Evolutionary conservation across 2,329 filamentous ascomycete species (phyloP).

Genomic region (Sporothrix phasma): DNA sequence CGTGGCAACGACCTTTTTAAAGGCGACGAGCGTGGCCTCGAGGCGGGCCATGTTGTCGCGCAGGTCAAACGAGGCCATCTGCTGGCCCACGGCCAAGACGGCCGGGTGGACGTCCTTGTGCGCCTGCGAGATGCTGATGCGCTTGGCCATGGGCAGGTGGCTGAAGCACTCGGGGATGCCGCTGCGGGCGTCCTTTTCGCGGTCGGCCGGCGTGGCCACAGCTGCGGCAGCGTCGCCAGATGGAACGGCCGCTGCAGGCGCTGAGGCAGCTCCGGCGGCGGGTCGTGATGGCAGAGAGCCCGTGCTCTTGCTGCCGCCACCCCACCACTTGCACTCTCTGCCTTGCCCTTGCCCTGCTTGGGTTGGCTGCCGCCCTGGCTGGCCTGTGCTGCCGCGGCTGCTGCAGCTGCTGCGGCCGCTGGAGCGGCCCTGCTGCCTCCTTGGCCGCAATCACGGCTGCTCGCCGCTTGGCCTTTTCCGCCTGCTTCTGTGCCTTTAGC

Average conservation of each 20-base stretch:
- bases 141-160: constrained; percentile 62
- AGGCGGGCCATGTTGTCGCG: constrained; percentile 83
- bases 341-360: constrained; percentile 39
- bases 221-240: constrained; percentile 29
- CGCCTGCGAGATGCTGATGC: constrained; percentile 46
- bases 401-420: constrained; percentile 29
- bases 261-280: constrained; percentile 22
- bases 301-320: constrained; percentile 17
- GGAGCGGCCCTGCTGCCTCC: constrained; percentile 29
- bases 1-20: constrained; percentile 86
- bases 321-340: constrained; percentile 23
- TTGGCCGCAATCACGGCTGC: constrained; percentile 57
- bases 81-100: constrained; percentile 74
- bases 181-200: constrained; percentile 51
- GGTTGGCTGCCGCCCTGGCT: constrained; percentile 31
- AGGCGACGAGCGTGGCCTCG: constrained; percentile 77
- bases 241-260: background rate
- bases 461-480: constrained; percentile 80
- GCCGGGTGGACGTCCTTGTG: constrained; percentile 77
- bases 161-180: constrained; percentile 66
- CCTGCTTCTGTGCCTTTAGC: constrained; percentile 80
- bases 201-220: constrained; percentile 34
- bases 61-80: constrained; percentile 81
- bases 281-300: constrained; percentile 21
- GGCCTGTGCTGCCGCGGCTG: constrained; percentile 31